phyloP scores from a whole-genome alignment of 257 asterid genomes.

The Solanum pinnatisectum region DNA sequence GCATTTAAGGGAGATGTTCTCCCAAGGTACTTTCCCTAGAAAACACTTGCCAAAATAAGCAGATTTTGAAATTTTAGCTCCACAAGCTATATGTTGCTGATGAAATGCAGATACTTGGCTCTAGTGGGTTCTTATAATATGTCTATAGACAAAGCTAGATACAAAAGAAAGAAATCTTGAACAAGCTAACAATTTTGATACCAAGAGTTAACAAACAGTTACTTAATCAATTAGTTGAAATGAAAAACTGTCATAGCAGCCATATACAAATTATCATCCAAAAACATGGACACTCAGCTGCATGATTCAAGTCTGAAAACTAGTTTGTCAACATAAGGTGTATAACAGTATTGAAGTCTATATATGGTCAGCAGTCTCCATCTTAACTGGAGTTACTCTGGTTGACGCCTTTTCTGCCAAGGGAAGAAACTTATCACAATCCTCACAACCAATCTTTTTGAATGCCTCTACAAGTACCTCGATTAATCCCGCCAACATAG shows the following conservation, averaged over 20 bases:
- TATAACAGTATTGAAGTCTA: neutral
- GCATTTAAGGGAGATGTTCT: too few species aligned
- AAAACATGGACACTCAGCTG: neutral
- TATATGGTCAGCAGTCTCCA: neutral
- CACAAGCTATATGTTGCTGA: neutral
- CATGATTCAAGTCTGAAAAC: neutral
- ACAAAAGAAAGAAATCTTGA: neutral
- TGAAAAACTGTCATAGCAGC: neutral
- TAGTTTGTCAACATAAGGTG: neutral
- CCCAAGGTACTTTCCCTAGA: neutral
- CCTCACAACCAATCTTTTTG: conserved; percentile 4
- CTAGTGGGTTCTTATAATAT: neutral
- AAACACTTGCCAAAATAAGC: neutral
- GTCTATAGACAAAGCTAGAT: neutral
- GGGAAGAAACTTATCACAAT: conserved; percentile 1
- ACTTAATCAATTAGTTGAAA: neutral
- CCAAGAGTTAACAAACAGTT: neutral
- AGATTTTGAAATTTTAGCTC: neutral
- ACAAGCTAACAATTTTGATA: neutral
- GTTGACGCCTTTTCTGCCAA: neutral
- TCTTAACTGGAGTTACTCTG: neutral
- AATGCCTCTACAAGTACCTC: neutral
- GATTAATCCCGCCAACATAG: neutral
- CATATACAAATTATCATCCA: neutral
- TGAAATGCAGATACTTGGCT: neutral